Conservation (phyloP, 2,329 filamentous ascomycete genomes). For the Diatrype stigma region DNA sequence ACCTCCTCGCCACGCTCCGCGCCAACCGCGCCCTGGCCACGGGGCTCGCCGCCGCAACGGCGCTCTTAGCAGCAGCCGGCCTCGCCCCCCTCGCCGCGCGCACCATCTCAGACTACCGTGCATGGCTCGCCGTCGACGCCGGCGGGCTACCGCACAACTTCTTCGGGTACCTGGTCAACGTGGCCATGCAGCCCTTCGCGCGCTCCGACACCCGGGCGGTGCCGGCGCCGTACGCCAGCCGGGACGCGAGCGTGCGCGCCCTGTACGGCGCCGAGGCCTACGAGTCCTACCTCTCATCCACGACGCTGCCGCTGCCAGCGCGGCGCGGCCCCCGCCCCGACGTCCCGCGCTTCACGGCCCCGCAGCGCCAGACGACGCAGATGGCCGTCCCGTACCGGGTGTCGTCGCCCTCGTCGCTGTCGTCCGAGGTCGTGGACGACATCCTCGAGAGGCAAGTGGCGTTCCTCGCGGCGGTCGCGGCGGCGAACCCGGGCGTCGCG, state of each 20-base stretch:
- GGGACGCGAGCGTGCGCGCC: conserved; percentile 9
- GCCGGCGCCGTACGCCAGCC: conserved; percentile 21
- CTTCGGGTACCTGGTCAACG: conserved; percentile 37
- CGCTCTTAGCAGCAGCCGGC: conserved; percentile 1
- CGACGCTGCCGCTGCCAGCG: conserved; percentile 5
- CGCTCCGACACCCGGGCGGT: conserved; percentile 28
- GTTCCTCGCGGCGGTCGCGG: conserved; percentile 19
- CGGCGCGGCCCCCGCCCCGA: conserved; percentile 24
- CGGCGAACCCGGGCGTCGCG: conserved; percentile 25
- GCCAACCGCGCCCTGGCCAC: not conserved
- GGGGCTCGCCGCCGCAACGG: not conserved
- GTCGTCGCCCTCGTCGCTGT: too few species aligned
- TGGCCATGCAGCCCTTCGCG: conserved; percentile 27
- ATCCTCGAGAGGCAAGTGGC: conserved; percentile 17
- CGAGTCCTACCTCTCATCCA: conserved; percentile 15
- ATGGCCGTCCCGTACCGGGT: too few species aligned
- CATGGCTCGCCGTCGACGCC: conserved; percentile 37
- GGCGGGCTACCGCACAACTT: conserved; percentile 41
- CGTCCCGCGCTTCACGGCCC: conserved; percentile 31
- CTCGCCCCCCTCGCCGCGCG: conserved; percentile 17
- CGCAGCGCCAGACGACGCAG: conserved; percentile 34
- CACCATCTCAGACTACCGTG: conserved; percentile 30
- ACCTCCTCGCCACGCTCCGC: not conserved
- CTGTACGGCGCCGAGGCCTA: conserved; percentile 22
- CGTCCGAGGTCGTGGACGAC: not conserved